Percentiles rank a stretch among this genome's conserved stretches.
These are phyloP conservation scores for Chamaecrista fasciculata DNA, from an alignment of 306 rosid species.

Conservation along the genomic window DNA sequence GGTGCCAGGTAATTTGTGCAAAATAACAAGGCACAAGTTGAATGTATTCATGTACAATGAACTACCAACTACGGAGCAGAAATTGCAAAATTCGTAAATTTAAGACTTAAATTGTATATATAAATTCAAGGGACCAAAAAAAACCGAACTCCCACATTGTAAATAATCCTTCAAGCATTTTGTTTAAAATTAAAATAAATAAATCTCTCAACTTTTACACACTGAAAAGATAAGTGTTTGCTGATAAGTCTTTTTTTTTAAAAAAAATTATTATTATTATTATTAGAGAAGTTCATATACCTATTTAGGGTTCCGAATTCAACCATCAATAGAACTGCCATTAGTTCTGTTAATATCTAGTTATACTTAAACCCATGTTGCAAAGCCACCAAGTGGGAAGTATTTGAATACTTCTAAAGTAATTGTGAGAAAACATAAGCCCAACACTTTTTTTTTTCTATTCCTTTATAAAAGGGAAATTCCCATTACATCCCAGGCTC, in stretches of 20 bases:
- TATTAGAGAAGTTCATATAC: too few species aligned
- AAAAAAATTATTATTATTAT: too few species aligned
- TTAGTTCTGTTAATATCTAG: too few species aligned
- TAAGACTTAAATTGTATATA: too few species aligned
- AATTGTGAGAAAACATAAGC: not conserved
- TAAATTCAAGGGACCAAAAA: too few species aligned
- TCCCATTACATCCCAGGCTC: conserved; percentile 10
- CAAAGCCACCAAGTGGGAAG: not conserved
- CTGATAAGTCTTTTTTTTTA: too few species aligned
- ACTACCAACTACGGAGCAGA: not conserved
- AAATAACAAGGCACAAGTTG: conserved; percentile 24
- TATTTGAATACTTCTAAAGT: not conserved
- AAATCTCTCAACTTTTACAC: not conserved
- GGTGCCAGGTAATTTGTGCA: conserved; percentile 41
- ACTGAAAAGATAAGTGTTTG: too few species aligned
- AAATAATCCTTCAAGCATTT: too few species aligned
- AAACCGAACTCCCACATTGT: too few species aligned
- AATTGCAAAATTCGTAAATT: not conserved
- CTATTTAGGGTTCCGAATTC: too few species aligned
- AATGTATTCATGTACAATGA: conserved; percentile 8
- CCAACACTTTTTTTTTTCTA: not conserved
- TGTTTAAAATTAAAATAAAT: not conserved
- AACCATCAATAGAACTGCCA: too few species aligned
- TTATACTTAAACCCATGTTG: too few species aligned
- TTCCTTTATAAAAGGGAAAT: not conserved